Conservation (phyloP, 768 basidiomycete species). For the Wakefieldia striispora region DNA sequence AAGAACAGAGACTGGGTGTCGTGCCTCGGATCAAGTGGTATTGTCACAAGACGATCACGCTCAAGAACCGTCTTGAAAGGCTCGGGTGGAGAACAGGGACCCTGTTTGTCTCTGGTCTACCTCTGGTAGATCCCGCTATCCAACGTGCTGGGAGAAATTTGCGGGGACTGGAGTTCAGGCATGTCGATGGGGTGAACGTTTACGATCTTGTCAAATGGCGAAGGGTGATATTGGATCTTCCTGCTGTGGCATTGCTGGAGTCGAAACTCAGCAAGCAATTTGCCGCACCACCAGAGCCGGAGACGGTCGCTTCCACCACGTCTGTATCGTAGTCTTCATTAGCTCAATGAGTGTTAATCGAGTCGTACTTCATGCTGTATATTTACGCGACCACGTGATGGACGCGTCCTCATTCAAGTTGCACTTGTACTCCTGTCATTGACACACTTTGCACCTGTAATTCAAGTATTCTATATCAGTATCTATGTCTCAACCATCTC, state of each 20-base stretch:
- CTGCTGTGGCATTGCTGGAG: constrained; percentile 80
- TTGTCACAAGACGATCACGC: constrained; percentile 64
- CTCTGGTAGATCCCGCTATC: constrained; percentile 52
- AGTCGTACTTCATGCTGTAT: not conserved
- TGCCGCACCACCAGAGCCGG: not conserved
- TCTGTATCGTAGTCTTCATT: not conserved
- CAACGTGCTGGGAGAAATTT: constrained; percentile 69
- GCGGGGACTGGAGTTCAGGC: constrained; percentile 59
- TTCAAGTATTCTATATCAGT: not conserved
- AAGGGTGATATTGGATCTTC: constrained; percentile 75
- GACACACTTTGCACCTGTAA: not conserved
- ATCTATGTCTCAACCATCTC: constrained; percentile 47
- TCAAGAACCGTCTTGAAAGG: constrained; percentile 58
- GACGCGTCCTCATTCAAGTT: constrained; percentile 27
- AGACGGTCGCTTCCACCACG: no score
- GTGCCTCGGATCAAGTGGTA: constrained; percentile 74
- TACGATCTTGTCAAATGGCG: constrained; percentile 86
- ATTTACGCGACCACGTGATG: constrained; percentile 32
- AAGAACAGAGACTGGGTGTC: constrained; percentile 70
- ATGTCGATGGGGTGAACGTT: constrained; percentile 66
- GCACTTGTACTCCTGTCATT: not conserved
- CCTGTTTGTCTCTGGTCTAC: constrained; percentile 70
- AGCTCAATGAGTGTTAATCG: no score
- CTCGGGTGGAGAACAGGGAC: constrained; percentile 67
- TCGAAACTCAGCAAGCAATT: constrained; percentile 49